Evolutionary conservation across 164 flowering plant genomes (phyloP), one percentile per base, ranked within the genome.

Genomic region (Stephania japonica): DNA sequence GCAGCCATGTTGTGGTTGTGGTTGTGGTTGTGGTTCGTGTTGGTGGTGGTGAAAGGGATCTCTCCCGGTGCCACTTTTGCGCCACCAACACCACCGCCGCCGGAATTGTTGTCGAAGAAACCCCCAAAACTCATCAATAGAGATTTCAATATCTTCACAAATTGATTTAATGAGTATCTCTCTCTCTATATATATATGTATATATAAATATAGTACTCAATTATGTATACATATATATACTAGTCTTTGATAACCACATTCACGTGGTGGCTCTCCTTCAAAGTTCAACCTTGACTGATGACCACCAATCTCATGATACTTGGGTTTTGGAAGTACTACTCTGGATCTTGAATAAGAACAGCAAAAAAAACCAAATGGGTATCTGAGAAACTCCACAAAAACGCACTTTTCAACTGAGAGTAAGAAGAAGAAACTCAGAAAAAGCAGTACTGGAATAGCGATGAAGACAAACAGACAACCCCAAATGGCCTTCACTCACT

Each of bases 111-210:
- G 24, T 91, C 97, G 47, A 92, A 82, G 74, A 91, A 91, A 26
- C 91, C 97, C 86, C 97, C 97, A 86, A 92, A 91, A 88, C 87
- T 94, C 97, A 91, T 94, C 81, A 91, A 44, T 44, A 44, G 50
- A 44, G 50, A 44, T 9, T 8, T 44, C 38, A 32, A 32, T 32
- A 32, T 32, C 38, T 32, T 32, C 38, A 32, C 2, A 32, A 32
- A 32, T 32, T 32, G 4, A 32, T 32, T 2, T 2, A 32, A 32
- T 32, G 38, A n/a, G 38, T 32, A n/a, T 32, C 38, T 32, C 38
- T 32, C 38, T 32, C 38, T 32, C 38, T 32, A 32, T 32, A 27
- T 27, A 32, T 32, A 32, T 32, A 32, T 4, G n/a, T n/a, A n/a
- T n/a, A n/a, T n/a, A n/a, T 32, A 32, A n/a, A n/a, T n/a, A 32